A percentile compares a stretch with the other conserved stretches of the same genome.
Conservation (phyloP, 1,284 basidiomycete species). For the Neolentinus lepideus region DNA sequence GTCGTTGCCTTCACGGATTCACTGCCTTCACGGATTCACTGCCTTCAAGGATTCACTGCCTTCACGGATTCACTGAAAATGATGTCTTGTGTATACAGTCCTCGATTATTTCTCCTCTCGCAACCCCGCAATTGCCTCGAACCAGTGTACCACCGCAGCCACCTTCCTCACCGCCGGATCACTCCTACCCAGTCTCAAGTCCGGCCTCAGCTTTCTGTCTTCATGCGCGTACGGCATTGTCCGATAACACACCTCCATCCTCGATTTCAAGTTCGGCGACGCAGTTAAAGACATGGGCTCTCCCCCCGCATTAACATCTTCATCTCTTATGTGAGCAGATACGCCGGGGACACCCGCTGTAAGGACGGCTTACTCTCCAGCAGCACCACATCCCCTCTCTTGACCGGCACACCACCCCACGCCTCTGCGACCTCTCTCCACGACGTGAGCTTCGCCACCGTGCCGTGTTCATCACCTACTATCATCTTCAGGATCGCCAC, state of each 20-base stretch:
- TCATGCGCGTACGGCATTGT: slow-evolving; percentile 59
- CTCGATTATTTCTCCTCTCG: too few relatives aligned
- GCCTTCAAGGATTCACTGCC: too few relatives aligned
- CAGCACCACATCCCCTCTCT: slow-evolving; percentile 61
- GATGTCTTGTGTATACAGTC: too few relatives aligned
- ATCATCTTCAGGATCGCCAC: slow-evolving; percentile 60
- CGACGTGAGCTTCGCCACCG: slow-evolving; percentile 60
- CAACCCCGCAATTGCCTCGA: slow-evolving; percentile 53
- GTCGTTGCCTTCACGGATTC: too few relatives aligned
- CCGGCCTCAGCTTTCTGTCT: slow-evolving; percentile 58
- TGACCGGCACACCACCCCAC: slow-evolving; percentile 54
- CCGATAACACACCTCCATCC: slow-evolving; percentile 63
- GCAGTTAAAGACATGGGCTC: too few relatives aligned
- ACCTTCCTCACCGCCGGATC: slow-evolving; percentile 64
- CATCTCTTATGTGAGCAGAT: slow-evolving; percentile 5
- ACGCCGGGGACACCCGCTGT: neutral
- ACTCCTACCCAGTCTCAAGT: slow-evolving; percentile 60
- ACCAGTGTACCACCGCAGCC: slow-evolving; percentile 59
- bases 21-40: too few relatives aligned
- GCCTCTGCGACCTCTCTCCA: slow-evolving; percentile 68
- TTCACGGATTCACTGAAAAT: too few relatives aligned
- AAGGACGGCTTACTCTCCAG: slow-evolving; percentile 55
- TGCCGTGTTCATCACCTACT: slow-evolving; percentile 59
- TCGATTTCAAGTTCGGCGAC: slow-evolving; percentile 34
- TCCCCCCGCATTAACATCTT: slow-evolving; percentile 28